Conservation (phyloP, 345 rosid genomes). For the Diplotaxis tenuifolia region DNA sequence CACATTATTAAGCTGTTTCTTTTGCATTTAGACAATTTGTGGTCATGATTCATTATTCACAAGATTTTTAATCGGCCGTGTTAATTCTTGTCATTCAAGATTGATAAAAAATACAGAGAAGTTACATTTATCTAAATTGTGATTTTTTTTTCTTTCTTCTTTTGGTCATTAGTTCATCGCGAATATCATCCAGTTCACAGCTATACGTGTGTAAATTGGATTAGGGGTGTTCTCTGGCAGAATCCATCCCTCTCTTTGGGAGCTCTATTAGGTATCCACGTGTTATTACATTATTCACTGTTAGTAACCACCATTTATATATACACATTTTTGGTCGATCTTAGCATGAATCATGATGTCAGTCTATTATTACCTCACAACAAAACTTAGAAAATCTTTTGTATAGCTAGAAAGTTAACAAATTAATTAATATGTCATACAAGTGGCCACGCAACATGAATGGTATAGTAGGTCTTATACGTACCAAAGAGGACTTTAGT, state of each 20-base stretch:
- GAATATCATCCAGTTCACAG: neutral
- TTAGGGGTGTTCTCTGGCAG: neutral
- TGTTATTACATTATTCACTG: neutral
- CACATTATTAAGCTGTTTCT: neutral
- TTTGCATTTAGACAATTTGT: neutral
- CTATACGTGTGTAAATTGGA: neutral
- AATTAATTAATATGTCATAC: neutral
- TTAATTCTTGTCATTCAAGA: neutral
- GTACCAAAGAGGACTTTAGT: constrained; percentile 27
- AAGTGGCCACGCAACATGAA: constrained; percentile 19
- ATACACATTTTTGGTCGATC: neutral
- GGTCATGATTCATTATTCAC: neutral
- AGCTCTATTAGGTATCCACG: neutral
- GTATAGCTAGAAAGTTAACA: neutral
- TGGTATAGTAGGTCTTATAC: constrained; percentile 34
- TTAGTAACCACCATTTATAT: neutral
- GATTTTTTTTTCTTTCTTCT: neutral
- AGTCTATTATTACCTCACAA: neutral
- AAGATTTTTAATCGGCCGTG: neutral
- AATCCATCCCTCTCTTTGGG: neutral
- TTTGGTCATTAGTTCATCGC: neutral
- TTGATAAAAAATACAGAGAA: neutral
- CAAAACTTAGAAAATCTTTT: neutral
- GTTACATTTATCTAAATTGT: neutral
- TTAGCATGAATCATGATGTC: neutral